Evolutionary conservation across 2,329 filamentous ascomycete species (phyloP).

Genomic region (Dactylella cylindrospora): DNA sequence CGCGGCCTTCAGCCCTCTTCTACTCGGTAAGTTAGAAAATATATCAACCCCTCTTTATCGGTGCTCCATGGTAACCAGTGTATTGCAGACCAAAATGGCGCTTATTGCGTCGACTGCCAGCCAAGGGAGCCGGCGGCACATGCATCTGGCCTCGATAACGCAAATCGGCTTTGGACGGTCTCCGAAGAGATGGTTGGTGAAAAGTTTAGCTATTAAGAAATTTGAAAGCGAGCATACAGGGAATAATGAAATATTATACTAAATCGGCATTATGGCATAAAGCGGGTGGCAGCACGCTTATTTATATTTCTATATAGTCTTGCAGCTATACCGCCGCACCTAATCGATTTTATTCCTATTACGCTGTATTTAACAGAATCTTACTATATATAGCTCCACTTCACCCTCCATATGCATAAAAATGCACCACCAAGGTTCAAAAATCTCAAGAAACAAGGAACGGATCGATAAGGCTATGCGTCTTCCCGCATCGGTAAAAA

Average conservation of each 20-base stretch:
- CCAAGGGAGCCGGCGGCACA: constrained; percentile 1
- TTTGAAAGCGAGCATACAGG: no score
- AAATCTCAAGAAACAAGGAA: no score
- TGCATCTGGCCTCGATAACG: constrained; percentile 11
- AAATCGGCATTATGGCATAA: no score
- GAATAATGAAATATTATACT: no score
- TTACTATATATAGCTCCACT: not conserved
- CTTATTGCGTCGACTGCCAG: constrained; percentile 19
- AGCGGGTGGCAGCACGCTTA: no score
- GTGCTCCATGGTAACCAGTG: not conserved
- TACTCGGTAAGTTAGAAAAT: constrained; percentile 11
- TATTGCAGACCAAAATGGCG: constrained; percentile 17
- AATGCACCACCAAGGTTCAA: no score
- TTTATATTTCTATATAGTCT: no score
- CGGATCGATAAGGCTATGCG: no score
- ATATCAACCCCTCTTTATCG: not conserved
- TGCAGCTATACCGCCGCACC: no score
- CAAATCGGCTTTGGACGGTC: constrained; percentile 16
- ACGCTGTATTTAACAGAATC: no score
- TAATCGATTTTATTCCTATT: no score
- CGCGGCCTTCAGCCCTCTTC: constrained; percentile 14
- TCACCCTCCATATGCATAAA: not conserved
- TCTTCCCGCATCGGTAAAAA: no score
- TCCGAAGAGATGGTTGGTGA: constrained; percentile 25
- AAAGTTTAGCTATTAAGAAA: constrained; percentile 6